Evolutionary conservation across 2,329 filamentous ascomycete genomes (phyloP), one percentile per base, ranked within the genome.

Genomic region (Calonectria montana): DNA sequence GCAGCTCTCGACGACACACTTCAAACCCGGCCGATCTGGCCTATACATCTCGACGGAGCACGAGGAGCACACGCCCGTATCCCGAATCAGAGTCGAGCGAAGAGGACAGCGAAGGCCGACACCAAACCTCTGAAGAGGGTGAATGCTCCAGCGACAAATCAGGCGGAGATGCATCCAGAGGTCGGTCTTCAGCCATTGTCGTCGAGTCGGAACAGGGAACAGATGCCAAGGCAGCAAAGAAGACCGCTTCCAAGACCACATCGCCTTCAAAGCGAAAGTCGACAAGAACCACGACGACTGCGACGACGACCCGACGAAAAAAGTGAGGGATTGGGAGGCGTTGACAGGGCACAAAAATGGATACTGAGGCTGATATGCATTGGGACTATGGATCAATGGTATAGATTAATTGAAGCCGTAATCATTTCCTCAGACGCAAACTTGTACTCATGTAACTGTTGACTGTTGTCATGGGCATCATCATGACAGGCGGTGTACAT

Each of bases 191-290:
- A 61, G 82, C 83, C 45, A 83, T 86, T 18, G 80, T 86, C 10
- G 84, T 86, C 8, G 83, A 85, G 70, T 82, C 79, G 23, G 69
- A 72, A 62, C 78, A 79, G 29, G 80, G 81, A 16, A 77, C 78
- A n/a, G 76, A 83, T 76, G 74, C 81, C 76, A 73, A 75, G 59
- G 66, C 78, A 47, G 63, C 71, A 21, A 84, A 82, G 77, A 88
- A 86, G 81, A 86, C 84, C 7, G 70, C 76, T 74, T 79, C 83
- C 71, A 81, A 77, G 29, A 69, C 71, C 35, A 69, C 84, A 70
- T 82, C 85, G 47, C 81, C 84, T 21, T 74, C 79, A n/a, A 87
- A 87, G 78, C 81, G 83, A 74, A 87, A 85, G 69, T 79, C 80
- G 31, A 78, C 75, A 25, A 77, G 77, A 65, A 81, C 53, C 1